phyloP scores from a whole-genome alignment of 768 basidiomycete species.

The Lactarius quietus region DNA sequence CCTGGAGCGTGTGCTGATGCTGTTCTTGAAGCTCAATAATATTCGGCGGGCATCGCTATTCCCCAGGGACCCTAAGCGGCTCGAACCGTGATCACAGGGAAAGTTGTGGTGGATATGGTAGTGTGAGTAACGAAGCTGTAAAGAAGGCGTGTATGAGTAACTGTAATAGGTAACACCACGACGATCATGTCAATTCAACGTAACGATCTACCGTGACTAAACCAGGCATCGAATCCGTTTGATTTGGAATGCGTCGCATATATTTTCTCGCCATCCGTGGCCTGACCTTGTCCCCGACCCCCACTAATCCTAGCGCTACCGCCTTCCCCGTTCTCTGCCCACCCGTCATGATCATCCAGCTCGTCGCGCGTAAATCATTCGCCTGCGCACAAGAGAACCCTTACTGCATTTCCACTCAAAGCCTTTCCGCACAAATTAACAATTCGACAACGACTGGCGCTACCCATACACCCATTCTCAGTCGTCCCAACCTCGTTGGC shows the following conservation, averaged over 20 bases:
- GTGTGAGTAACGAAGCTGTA: background rate
- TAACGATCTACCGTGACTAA: background rate
- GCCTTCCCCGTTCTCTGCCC: background rate
- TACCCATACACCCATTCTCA: conserved; percentile 15
- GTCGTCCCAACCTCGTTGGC: conserved; percentile 29
- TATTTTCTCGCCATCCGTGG: background rate
- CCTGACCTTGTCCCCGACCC: background rate
- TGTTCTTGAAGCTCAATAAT: conserved; percentile 96
- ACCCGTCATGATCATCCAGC: conserved; percentile 13
- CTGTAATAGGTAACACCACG: background rate
- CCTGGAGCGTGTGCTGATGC: conserved; percentile 92
- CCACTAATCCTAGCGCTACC: conserved; percentile 1
- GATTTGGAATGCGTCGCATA: conserved; percentile 10
- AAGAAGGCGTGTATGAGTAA: background rate
- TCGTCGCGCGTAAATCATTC: background rate
- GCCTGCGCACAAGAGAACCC: conserved; percentile 3
- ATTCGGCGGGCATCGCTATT: conserved; percentile 90
- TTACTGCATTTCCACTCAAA: background rate
- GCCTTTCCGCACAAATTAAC: background rate
- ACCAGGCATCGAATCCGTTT: background rate
- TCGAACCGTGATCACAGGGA: conserved; percentile 63
- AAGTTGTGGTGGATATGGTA: background rate
- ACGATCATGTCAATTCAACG: background rate
- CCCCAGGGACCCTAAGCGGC: conserved; percentile 94
- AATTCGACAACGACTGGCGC: background rate